A percentile compares a stretch with the other conserved stretches of the same genome.
phyloP scores from a whole-genome alignment of 345 rosid genomes.

The Syzygium oleosum region DNA sequence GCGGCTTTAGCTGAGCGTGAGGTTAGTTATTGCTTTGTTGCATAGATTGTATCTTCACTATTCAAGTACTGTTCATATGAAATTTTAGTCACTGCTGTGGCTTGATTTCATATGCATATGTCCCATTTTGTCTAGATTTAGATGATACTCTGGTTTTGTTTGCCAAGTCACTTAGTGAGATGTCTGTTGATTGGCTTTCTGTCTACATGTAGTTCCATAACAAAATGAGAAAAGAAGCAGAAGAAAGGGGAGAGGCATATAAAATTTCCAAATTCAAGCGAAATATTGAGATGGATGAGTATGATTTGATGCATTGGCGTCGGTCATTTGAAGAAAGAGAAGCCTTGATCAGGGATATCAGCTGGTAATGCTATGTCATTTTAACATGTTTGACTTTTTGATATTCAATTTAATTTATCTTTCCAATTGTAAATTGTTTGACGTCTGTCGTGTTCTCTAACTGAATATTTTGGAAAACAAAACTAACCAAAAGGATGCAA shows the following conservation, averaged over 20 bases:
- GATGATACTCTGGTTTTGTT: background rate
- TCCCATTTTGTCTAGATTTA: background rate
- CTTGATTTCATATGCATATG: background rate
- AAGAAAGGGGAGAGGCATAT: constrained; percentile 66
- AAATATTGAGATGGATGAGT: constrained; percentile 91
- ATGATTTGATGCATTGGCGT: constrained; percentile 77
- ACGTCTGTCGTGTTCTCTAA: background rate
- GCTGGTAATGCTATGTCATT: constrained; percentile 42
- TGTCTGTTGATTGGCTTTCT: background rate
- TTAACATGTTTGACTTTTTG: background rate
- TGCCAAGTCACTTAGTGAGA: background rate
- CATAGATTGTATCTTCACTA: background rate
- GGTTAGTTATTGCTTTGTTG: constrained; percentile 28
- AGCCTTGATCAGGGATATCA: constrained; percentile 87
- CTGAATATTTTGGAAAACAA: background rate
- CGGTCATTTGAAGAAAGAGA: constrained; percentile 94
- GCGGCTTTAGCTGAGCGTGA: constrained; percentile 83
- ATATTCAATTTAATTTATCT: background rate
- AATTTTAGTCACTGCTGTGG: background rate
- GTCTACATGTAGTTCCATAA: constrained; percentile 48
- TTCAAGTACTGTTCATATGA: background rate
- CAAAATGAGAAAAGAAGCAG: constrained; percentile 59
- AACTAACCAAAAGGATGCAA: background rate
- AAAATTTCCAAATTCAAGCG: constrained; percentile 63
- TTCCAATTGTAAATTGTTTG: background rate